A percentile compares a stretch with the other conserved stretches of the same genome.
Evolutionary conservation across 1,284 basidiomycete species (phyloP).

Genomic region (Papiliotrema nemorosa): DNA sequence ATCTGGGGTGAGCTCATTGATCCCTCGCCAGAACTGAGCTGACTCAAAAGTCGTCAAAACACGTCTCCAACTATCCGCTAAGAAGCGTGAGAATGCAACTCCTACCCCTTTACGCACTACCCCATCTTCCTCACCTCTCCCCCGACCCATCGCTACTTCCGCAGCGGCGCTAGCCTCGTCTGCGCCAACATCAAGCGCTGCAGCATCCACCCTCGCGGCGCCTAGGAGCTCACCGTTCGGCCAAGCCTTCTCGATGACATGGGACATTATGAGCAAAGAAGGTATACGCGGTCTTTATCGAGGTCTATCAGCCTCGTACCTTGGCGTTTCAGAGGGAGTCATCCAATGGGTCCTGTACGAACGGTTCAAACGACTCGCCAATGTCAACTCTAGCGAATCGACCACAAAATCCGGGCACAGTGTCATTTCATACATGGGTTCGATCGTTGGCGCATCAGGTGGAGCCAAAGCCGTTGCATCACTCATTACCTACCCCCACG

Average conservation of each 20-base stretch:
- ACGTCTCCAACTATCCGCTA: conserved; percentile 64
- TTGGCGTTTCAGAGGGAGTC: conserved; percentile 93
- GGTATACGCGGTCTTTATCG: conserved; percentile 89
- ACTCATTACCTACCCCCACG: conserved; percentile 93
- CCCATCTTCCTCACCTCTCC: conserved; percentile 8
- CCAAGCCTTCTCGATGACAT: conserved; percentile 54
- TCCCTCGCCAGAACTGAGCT: not conserved
- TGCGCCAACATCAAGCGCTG: conserved; percentile 10
- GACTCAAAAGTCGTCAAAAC: conserved; percentile 78
- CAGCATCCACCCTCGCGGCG: conserved; percentile 16
- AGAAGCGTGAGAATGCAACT: conserved; percentile 16
- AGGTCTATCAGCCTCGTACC: conserved; percentile 88
- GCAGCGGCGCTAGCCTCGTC: conserved; percentile 18
- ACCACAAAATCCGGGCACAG: conserved; percentile 40
- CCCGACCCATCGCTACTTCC: conserved; percentile 27
- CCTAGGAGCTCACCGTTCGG: conserved; percentile 15
- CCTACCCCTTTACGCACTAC: not conserved
- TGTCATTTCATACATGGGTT: conserved; percentile 54
- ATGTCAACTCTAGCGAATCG: conserved; percentile 10
- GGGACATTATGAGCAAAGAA: conserved; percentile 72
- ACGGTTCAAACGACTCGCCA: conserved; percentile 41
- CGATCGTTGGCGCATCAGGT: conserved; percentile 86
- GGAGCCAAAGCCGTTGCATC: conserved; percentile 90
- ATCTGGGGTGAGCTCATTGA: conserved; percentile 63
- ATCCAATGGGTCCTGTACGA: conserved; percentile 99